These are phyloP conservation scores for Omphalotus olearius DNA, from an alignment of 1,284 basidiomycete species.

Conservation along the genomic window DNA sequence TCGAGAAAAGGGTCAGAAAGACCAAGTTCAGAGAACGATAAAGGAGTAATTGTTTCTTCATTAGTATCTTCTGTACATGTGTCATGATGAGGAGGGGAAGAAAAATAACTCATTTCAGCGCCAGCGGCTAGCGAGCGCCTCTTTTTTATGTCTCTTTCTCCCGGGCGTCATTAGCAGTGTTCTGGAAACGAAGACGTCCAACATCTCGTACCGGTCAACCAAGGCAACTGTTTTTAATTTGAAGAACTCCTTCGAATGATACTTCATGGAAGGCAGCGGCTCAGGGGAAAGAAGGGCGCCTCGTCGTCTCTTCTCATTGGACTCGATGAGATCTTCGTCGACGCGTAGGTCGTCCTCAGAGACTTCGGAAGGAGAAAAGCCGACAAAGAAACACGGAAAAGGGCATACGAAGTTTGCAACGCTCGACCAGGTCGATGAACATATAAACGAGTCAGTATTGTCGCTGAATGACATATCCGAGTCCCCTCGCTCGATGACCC, in stretches of 20 bases:
- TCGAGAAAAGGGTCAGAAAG: slow-evolving; percentile 88
- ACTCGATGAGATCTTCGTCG: slow-evolving; percentile 26
- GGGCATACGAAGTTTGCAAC: slow-evolving; percentile 13
- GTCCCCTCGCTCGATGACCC: slow-evolving; percentile 4
- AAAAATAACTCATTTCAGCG: too few species aligned
- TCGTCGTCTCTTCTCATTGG: slow-evolving; percentile 35
- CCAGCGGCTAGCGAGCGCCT: too few species aligned
- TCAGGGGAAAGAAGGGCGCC: slow-evolving; percentile 14
- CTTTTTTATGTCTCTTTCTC: too few species aligned
- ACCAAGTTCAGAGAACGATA: slow-evolving; percentile 46
- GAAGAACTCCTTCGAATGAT: too few species aligned
- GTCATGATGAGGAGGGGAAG: too few species aligned
- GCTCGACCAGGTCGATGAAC: slow-evolving; percentile 11
- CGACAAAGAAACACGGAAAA: slow-evolving; percentile 11
- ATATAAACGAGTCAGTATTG: neutral
- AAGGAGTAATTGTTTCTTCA: too few species aligned
- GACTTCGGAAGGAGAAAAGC: slow-evolving; percentile 13
- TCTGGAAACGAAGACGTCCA: too few species aligned
- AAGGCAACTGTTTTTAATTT: too few species aligned
- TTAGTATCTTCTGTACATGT: too few species aligned
- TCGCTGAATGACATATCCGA: slow-evolving; percentile 1
- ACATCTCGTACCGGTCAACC: too few species aligned
- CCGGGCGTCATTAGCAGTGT: too few species aligned
- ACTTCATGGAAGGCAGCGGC: neutral
- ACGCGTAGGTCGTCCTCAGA: slow-evolving; percentile 20